These are phyloP conservation scores for Cladosporium sp. DNA, from an alignment of 2,329 filamentous ascomycete genomes.

Conservation along the genomic window DNA sequence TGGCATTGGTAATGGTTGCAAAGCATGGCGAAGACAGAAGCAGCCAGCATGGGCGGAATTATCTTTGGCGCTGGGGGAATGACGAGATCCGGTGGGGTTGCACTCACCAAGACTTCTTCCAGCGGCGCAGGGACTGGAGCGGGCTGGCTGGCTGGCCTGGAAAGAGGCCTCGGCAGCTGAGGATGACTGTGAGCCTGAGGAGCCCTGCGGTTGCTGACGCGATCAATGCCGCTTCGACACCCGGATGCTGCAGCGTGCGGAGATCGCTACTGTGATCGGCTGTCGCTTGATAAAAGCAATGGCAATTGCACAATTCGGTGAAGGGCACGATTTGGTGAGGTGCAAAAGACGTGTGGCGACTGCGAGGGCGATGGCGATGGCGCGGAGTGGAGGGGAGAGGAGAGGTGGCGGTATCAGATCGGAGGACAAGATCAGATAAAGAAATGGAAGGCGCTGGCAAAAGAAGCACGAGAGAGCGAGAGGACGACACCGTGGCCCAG, in stretches of 20 bases:
- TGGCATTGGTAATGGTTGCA: slow-evolving; percentile 5
- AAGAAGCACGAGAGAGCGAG: background rate
- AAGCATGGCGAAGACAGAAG: background rate
- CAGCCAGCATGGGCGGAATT: background rate
- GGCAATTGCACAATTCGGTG: too few species aligned
- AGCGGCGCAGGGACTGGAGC: background rate
- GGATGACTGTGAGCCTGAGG: too few species aligned
- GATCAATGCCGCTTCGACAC: background rate
- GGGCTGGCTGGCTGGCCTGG: too few species aligned
- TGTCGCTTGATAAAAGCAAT: too few species aligned
- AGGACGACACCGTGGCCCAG: background rate
- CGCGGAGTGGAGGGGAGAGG: background rate
- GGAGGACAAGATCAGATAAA: slow-evolving; percentile 4
- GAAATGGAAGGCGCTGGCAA: background rate
- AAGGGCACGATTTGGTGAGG: too few species aligned
- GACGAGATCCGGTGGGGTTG: slow-evolving; percentile 2
- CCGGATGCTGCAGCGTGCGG: background rate
- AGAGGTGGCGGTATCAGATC: background rate
- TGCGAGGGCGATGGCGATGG: background rate
- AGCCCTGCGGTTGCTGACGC: background rate
- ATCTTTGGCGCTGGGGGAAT: background rate
- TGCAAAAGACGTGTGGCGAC: background rate
- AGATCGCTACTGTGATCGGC: background rate
- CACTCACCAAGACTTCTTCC: slow-evolving; percentile 8
- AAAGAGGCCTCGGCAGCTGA: too few species aligned